Evolutionary conservation across 805 yeast species (phyloP).

Genomic region (Sugiyamaella chiloensis): DNA sequence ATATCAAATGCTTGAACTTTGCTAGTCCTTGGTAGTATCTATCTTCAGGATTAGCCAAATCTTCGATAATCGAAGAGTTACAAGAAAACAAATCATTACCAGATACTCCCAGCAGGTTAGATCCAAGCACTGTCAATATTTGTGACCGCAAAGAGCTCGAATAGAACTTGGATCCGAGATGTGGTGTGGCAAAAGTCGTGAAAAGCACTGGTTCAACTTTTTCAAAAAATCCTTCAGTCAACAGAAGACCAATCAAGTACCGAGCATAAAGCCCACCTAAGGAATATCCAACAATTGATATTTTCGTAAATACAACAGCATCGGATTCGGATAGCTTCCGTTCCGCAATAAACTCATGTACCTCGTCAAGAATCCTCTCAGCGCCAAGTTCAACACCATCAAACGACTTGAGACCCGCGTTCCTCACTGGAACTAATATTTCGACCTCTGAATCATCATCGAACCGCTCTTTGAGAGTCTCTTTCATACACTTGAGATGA

Average conservation of each 20-base stretch:
- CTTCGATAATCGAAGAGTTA: constrained; percentile 44
- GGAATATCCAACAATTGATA: constrained; percentile 82
- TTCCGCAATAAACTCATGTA: constrained; percentile 39
- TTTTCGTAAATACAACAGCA: constrained; percentile 46
- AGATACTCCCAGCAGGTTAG: constrained; percentile 56
- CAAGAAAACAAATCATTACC: constrained; percentile 72
- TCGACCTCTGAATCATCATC: constrained; percentile 39
- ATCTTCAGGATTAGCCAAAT: constrained; percentile 50
- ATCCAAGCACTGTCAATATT: constrained; percentile 50
- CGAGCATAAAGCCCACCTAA: constrained; percentile 85
- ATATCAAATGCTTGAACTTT: constrained; percentile 53
- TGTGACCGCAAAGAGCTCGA: constrained; percentile 25
- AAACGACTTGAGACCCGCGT: constrained; percentile 70
- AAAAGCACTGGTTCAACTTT: constrained; percentile 58
- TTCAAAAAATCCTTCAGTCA: constrained; percentile 51
- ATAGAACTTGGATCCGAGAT: constrained; percentile 55
- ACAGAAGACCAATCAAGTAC: constrained; percentile 67
- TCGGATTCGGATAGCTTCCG: constrained; percentile 34
- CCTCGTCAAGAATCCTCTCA: constrained; percentile 64
- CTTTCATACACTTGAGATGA: constrained; percentile 51
- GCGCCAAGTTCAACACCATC: constrained; percentile 74
- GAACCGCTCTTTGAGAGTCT: constrained; percentile 38
- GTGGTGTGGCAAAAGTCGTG: constrained; percentile 76
- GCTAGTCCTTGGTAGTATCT: constrained; percentile 53
- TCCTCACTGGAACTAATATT: constrained; percentile 49